Evolutionary conservation across 2,329 filamentous ascomycete genomes (phyloP), one percentile per base, ranked within the genome.

Genomic region (Monascus ruber): DNA sequence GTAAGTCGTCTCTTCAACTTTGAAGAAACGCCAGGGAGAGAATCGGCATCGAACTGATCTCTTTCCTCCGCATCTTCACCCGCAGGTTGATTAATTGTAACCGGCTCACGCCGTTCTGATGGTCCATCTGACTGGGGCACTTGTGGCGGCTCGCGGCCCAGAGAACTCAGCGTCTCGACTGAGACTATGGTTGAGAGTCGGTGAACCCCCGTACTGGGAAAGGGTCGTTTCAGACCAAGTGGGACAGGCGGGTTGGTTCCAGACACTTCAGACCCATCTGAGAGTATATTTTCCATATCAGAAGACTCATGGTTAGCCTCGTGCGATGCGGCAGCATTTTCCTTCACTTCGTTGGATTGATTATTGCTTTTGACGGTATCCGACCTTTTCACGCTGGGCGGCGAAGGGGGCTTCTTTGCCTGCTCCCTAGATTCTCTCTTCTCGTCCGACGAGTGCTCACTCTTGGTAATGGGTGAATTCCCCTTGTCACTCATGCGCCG

Each of bases 1-100:
- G 88, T 94, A 31, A 94, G 72, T 43, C 83, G 78, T 46, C 85
- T 76, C 59, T 83, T 85, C 28, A 85, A 66, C 25, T 60, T 61
- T 17, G 52, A 59, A 8, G 56, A 33, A 69, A 72, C 49, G 69
- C 68, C 58, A 53, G 65, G 56, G 60, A 58, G 57, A 47, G 59
- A 63, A 57, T 63, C 43, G 32, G 61, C 52, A 46, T 69, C 59
- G 37, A 68, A 59, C 50, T 72, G 53, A 56, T 69, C 63, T 56
- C 66, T 41, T 60, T 66, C 44, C 65, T 72, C 45, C 64, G 40
- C 34, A 31, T 49, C 46, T 26, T 49, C 45, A 10, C 49, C 36
- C n/a, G 37, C 31, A 24, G 44, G 34, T 17, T 31, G 10, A 10
- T 38, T 35, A 7, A 34, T 5, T 31, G 41, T 34, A 17, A 3